Evolutionary conservation across 73 alveolate genomes (phyloP).

Genomic region (Paramecium octaurelia): DNA sequence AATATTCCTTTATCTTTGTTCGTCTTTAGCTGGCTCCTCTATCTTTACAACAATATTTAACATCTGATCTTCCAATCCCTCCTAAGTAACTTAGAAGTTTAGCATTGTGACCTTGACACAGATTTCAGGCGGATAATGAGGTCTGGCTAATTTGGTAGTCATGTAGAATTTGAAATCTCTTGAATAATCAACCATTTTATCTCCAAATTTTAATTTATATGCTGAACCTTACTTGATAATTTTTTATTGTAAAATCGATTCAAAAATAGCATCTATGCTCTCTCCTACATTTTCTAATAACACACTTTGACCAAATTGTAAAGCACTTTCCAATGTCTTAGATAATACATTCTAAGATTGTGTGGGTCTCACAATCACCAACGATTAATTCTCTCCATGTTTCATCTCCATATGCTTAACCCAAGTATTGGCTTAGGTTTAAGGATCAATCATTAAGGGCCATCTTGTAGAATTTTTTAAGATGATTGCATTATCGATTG

Average conservation of each 20-base stretch:
- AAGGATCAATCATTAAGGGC: constrained; percentile 99
- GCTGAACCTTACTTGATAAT: constrained; percentile 90
- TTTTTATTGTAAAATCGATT: constrained; percentile 92
- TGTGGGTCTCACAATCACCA: constrained; percentile 79
- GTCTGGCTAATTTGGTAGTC: constrained; percentile 99
- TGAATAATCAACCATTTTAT: constrained; percentile 83
- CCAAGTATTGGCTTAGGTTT: constrained; percentile 96
- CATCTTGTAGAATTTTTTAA: constrained; percentile 97
- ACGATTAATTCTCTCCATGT: constrained; percentile 60
- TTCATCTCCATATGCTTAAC: constrained; percentile 76
- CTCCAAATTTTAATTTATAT: constrained; percentile 83
- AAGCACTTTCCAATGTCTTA: constrained; percentile 83
- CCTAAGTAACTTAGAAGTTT: constrained; percentile 98
- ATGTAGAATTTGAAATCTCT: constrained; percentile 93
- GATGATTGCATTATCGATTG: constrained; percentile 98
- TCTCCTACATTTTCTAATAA: constrained; percentile 97
- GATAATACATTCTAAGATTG: constrained; percentile 80
- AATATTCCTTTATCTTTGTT: constrained; percentile 70
- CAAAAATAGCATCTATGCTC: constrained; percentile 87
- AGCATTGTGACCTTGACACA: constrained; percentile 98
- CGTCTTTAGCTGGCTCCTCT: constrained; percentile 71
- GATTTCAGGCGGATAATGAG: constrained; percentile 99
- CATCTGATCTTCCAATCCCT: constrained; percentile 91
- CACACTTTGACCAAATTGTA: constrained; percentile 93
- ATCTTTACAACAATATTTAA: constrained; percentile 62